Base-by-base conservation (phyloP, 495 filamentous ascomycete species). In the Penicillium coprophilum region DNA sequence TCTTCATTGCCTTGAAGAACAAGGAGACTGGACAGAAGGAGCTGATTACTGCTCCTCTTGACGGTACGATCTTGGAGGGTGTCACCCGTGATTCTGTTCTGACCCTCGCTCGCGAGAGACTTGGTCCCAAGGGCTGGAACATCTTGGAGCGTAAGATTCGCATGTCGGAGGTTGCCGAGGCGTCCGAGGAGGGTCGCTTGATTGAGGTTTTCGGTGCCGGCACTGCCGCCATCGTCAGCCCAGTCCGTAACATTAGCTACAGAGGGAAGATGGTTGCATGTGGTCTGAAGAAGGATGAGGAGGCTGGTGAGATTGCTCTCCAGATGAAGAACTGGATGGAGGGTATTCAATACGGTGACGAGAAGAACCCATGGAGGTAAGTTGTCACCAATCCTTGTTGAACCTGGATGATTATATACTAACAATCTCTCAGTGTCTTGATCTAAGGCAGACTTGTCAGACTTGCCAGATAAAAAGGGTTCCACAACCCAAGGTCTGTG, bases 251-350 rank as follows among this genome's bases (percentile, higher is more conserved):
- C 53, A 96, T 97, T 72, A 86, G 85, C 73, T 97, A 92, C 86
- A 83, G 81, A 68, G 91, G 87, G 24, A 73, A 87, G 65, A 55
- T 89, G 64, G 85, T 96, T 2, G 80, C 87, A 54, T 97, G 93
- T 70, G 88, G 89, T 8, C 69, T 96, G 63, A 80, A 78, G 67
- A 83, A 88, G 56, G 74, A 84, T 36, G 82, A 94, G 71, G 94
- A 98, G 74, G 89, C 87, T 8, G 95, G 94, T 41, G 87, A 91
- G 65, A 81, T 97, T 57, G 85, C 94, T 41, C 76, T 81, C 61
- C 80, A 81, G 71, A 90, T 98, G 87, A 96, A 96, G 85, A 81
- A 82, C 61, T 98, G 94, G 94, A 96, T 98, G 59, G 92, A 96
- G 75, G 86, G 78, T 41, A 89, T 92, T 56, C 92, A 96, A 75